Conservation (phyloP, 192 early-diverging fungal genomes). For the Coemansia sp. region DNA sequence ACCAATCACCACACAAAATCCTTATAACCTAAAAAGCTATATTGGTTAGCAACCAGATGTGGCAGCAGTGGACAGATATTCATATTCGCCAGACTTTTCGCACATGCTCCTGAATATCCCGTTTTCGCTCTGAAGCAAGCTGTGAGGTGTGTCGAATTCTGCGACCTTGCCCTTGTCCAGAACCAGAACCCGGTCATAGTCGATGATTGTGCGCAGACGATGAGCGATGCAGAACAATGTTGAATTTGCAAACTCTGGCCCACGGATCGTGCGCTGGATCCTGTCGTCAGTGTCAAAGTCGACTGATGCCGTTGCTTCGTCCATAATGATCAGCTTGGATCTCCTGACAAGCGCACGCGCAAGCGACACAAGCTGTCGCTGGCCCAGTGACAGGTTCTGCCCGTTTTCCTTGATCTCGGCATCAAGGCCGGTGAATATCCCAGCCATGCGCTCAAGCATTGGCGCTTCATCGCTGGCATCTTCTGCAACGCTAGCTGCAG, state of each 20-base stretch:
- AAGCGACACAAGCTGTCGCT: slow-evolving; percentile 72
- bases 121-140: slow-evolving; percentile 60
- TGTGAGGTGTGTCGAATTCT: slow-evolving; percentile 80
- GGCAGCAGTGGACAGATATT: slow-evolving; percentile 8
- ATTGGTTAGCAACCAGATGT: too few species aligned
- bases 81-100: slow-evolving; percentile 75
- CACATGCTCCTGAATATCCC: slow-evolving; percentile 79
- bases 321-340: slow-evolving; percentile 70
- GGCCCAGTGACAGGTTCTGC: slow-evolving; percentile 73
- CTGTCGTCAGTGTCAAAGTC: slow-evolving; percentile 82
- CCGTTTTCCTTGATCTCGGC: slow-evolving; percentile 78
- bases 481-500: too few species aligned
- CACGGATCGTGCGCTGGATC: slow-evolving; percentile 85
- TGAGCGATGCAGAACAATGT: slow-evolving; percentile 93
- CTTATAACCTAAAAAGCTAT: too few species aligned
- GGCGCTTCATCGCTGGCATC: neutral
- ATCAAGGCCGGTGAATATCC: slow-evolving; percentile 58
- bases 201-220: slow-evolving; percentile 77
- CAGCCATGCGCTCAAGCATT: neutral
- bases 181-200: slow-evolving; percentile 87
- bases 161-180: slow-evolving; percentile 73
- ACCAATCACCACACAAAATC: too few species aligned
- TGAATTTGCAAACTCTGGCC: slow-evolving; percentile 66
- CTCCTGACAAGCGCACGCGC: slow-evolving; percentile 74
- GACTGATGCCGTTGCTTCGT: slow-evolving; percentile 86